Conservation (phyloP, 2,329 filamentous ascomycete genomes). For the Curvularia spicifera region DNA sequence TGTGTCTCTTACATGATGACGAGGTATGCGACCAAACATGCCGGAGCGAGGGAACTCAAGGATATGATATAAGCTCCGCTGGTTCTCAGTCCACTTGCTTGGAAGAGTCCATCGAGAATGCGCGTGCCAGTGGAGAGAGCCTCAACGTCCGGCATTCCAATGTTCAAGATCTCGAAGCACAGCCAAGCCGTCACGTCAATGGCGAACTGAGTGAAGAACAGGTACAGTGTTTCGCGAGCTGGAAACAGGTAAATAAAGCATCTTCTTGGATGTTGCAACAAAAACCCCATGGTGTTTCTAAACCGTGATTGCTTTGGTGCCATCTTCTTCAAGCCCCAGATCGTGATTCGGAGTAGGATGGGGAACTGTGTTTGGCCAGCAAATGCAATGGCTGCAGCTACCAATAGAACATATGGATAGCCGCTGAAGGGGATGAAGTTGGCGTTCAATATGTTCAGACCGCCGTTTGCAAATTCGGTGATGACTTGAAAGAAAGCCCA, state of each 20-base stretch:
- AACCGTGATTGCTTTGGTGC: slow-evolving; percentile 50
- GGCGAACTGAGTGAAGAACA: slow-evolving; percentile 65
- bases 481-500: slow-evolving; percentile 53
- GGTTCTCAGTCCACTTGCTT: slow-evolving; percentile 65
- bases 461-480: slow-evolving; percentile 61
- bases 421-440: slow-evolving; percentile 67
- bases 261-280: slow-evolving; percentile 67
- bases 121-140: slow-evolving; percentile 60
- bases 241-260: slow-evolving; percentile 72
- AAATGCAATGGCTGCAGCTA: slow-evolving; percentile 57
- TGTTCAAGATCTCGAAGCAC: slow-evolving; percentile 69
- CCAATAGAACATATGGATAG: slow-evolving; percentile 55
- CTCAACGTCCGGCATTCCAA: slow-evolving; percentile 64
- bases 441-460: slow-evolving; percentile 62
- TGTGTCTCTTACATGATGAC: slow-evolving; percentile 64
- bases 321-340: slow-evolving; percentile 63
- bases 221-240: slow-evolving; percentile 68
- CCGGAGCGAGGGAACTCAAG: slow-evolving; percentile 62
- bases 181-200: slow-evolving; percentile 70
- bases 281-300: slow-evolving; percentile 60
- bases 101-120: slow-evolving; percentile 69
- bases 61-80: slow-evolving; percentile 71
- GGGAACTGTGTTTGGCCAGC: slow-evolving; percentile 65
- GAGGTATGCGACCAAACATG: slow-evolving; percentile 65
- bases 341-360: slow-evolving; percentile 62